phyloP scores from a whole-genome alignment of 805 yeast genomes.

The Candida insectorum region DNA sequence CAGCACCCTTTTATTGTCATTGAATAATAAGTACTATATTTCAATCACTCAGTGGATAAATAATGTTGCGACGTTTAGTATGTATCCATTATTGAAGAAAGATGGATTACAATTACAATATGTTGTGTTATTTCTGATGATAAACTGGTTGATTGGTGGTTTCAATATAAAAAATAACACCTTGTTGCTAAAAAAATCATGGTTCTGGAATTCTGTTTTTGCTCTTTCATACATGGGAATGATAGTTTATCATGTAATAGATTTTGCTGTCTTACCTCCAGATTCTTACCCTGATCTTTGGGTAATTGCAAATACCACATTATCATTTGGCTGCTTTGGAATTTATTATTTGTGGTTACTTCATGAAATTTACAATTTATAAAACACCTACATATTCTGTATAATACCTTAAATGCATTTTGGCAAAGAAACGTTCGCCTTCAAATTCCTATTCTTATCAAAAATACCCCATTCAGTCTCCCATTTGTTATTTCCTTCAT shows the following conservation, averaged over 20 bases:
- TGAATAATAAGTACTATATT: conserved; percentile 55
- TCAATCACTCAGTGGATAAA: conserved; percentile 84
- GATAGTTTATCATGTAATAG: conserved; percentile 50
- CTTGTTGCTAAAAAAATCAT: conserved; percentile 20
- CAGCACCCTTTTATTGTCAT: conserved; percentile 60
- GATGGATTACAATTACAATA: conserved; percentile 78
- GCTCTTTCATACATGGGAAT: conserved; percentile 40
- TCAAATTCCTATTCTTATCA: conserved; percentile 44
- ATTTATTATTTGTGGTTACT: conserved; percentile 83
- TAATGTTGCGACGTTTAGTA: conserved; percentile 77
- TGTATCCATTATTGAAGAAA: conserved; percentile 80
- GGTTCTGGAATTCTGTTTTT: conserved; percentile 25
- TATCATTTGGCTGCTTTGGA: conserved; percentile 73
- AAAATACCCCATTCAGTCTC: conserved; percentile 75
- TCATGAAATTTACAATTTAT: conserved; percentile 36
- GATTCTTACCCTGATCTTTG: conserved; percentile 74
- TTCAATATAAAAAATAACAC: conserved; percentile 12
- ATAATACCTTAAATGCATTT: conserved; percentile 11
- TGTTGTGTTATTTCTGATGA: conserved; percentile 52
- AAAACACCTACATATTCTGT: background rate
- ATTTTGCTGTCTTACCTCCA: conserved; percentile 52
- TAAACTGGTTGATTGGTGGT: conserved; percentile 37
- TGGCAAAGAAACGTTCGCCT: conserved; percentile 41
- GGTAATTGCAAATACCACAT: conserved; percentile 70
- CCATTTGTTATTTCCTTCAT: conserved; percentile 50